Base-by-base conservation (phyloP, 2,329 filamentous ascomycete genomes). In the Pseudogymnoascus sp. region DNA sequence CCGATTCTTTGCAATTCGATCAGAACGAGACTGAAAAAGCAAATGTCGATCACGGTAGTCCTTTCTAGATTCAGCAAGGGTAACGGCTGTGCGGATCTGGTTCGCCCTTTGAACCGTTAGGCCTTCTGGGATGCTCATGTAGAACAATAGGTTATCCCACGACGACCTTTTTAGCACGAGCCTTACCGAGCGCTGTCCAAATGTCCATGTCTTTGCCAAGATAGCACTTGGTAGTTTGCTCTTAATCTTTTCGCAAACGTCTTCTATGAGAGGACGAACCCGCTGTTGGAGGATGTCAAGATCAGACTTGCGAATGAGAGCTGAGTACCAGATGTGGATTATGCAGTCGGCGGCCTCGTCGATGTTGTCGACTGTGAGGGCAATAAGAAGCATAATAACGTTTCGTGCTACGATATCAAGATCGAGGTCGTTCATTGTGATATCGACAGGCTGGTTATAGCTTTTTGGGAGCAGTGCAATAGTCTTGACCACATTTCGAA, bases 291-390 rank as follows among this genome's bases (percentile, higher is more conserved):
- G 61, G 7, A 28, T 14, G 2, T 8, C 4, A 43, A 51, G 51
- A 2, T 63, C 45, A 34, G 60, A 25, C 19, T 25, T 43, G 14
- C 64, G 62, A 6, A 68, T 62, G 11, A 64, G 54, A 14, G 76
- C 75, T 0, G 79, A 82, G 68, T 80, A 81, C 79, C 79, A 81
- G 3, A 80, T 7, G 67, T 81, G 78, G 1, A 79, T 51, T 28
- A 62, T 62, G 45, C 23, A 51, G 16, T 39, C 31, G 6, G 21
- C 21, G 23, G 61, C 61, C 37, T 62, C 21, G 25, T 28, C 28
- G n/a, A 19, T n/a, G 6, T 43, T 43, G 23, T 51, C 45, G 37
- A 43, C 25, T 39, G 64, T 13, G 6, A 74, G 63, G 0, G 73
- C 72, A 3, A 76, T 63, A 3, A 81, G 72, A 0, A 80, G 70